Conservation (phyloP, 1,284 basidiomycete species). For the Vanrija humicola region DNA sequence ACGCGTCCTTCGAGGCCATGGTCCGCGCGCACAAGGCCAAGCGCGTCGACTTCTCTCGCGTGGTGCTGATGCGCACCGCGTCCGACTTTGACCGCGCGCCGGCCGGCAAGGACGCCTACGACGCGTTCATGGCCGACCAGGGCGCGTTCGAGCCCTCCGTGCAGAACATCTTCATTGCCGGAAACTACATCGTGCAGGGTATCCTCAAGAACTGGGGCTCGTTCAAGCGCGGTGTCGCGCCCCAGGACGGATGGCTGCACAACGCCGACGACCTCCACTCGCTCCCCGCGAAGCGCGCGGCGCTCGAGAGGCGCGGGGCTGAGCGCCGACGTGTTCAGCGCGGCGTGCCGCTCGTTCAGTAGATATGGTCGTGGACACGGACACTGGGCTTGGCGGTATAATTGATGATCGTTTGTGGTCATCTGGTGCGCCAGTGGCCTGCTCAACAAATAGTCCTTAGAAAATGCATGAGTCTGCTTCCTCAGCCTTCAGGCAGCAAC, state of each 20-base stretch:
- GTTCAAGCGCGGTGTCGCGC: conserved; percentile 28
- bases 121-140: conserved; percentile 35
- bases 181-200: conserved; percentile 36
- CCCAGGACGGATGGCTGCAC: conserved; percentile 30
- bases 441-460: too few species aligned
- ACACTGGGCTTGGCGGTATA: too few species aligned
- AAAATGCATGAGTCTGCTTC: too few species aligned
- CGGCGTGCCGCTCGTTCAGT: too few species aligned
- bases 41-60: conserved; percentile 52
- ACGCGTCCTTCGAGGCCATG: conserved; percentile 53
- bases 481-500: too few species aligned
- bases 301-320: background rate
- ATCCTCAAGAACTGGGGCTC: conserved; percentile 37
- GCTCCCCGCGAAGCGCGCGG: conserved; percentile 18
- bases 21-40: conserved; percentile 50
- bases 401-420: too few species aligned
- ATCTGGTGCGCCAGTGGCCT: too few species aligned
- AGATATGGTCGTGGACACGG: too few species aligned
- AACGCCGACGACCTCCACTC: conserved; percentile 29
- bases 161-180: conserved; percentile 38
- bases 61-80: conserved; percentile 53
- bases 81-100: conserved; percentile 53
- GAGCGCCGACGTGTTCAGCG: background rate
- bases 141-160: conserved; percentile 39
- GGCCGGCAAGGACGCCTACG: conserved; percentile 26